A percentile compares a stretch with the other conserved stretches of the same genome.
Conservation (phyloP, 306 rosid genomes). For the Trifolium dubium region DNA sequence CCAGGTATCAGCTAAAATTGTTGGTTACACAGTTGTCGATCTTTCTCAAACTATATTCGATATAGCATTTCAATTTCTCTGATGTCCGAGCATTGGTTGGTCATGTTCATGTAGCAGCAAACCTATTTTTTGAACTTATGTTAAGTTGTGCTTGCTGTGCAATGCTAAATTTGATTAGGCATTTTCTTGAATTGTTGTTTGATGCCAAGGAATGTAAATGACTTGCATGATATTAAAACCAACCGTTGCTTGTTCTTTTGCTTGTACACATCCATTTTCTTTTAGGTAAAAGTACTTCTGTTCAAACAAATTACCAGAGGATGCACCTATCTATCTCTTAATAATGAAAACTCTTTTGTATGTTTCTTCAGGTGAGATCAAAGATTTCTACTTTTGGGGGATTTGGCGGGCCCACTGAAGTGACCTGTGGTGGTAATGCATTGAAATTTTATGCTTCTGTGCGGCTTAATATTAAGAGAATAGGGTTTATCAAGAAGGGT, state of each 20-base stretch:
- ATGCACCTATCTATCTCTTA: conserved; percentile 8
- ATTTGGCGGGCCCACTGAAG: conserved; percentile 85
- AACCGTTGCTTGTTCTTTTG: neutral
- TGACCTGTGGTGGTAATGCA: conserved; percentile 94
- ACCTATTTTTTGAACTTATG: conserved; percentile 15
- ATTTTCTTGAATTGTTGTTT: neutral
- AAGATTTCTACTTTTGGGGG: conserved; percentile 91
- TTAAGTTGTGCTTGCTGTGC: conserved; percentile 13
- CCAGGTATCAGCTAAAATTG: conserved; percentile 64
- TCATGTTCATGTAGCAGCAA: neutral
- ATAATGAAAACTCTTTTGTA: conserved; percentile 28
- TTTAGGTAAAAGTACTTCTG: conserved; percentile 8
- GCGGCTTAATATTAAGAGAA: conserved; percentile 75
- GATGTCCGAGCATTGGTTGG: neutral
- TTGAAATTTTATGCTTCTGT: conserved; percentile 92
- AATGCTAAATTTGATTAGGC: conserved; percentile 1
- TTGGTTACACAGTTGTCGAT: conserved; percentile 17
- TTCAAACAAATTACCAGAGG: conserved; percentile 27
- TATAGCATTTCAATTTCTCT: conserved; percentile 11
- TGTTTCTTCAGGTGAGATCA: conserved; percentile 67
- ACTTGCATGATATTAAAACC: conserved; percentile 12
- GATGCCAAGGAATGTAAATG: neutral
- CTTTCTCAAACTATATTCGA: conserved; percentile 17
- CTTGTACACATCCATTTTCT: neutral
- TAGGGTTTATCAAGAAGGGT: conserved; percentile 78